Evolutionary conservation across 371 early-diverging fungal genomes (phyloP).

Genomic region (Fennellomyces sp.): DNA sequence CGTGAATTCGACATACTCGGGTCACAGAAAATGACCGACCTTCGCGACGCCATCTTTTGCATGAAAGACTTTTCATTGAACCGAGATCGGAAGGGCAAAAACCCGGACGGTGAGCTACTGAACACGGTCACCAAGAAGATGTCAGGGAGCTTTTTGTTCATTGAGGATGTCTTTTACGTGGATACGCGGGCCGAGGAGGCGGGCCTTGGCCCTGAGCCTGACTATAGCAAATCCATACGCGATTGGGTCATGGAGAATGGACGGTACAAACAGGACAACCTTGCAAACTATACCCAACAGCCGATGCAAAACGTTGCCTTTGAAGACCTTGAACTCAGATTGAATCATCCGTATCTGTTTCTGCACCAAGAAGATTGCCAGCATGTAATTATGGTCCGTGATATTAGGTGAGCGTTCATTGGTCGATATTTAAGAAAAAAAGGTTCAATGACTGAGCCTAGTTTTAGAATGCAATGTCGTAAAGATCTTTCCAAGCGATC

Average conservation of each 20-base stretch:
- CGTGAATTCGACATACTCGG: constrained; percentile 56
- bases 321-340: constrained; percentile 54
- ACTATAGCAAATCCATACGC: constrained; percentile 35
- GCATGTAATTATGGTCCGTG: constrained; percentile 68
- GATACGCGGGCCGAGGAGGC: constrained; percentile 36
- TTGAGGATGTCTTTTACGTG: constrained; percentile 49
- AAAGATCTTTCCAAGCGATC: constrained; percentile 11
- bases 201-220: constrained; percentile 15
- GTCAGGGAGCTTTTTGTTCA: constrained; percentile 40
- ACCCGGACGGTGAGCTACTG: constrained; percentile 11
- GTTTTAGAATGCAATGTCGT: constrained; percentile 27
- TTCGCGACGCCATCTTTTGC: constrained; percentile 56
- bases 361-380: constrained; percentile 78
- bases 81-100: constrained; percentile 6
- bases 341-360: constrained; percentile 69
- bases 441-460: neutral
- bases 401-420: constrained; percentile 64
- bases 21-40: constrained; percentile 33
- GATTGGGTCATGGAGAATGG: constrained; percentile 31
- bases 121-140: constrained; percentile 25
- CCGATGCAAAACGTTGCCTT: constrained; percentile 59
- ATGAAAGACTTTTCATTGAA: constrained; percentile 22
- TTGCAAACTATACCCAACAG: constrained; percentile 21
- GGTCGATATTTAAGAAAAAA: neutral
- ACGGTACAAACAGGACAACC: constrained; percentile 14